A percentile compares a stretch with the other conserved stretches of the same genome.
phyloP scores from a whole-genome alignment of 805 yeast species.

The Kuraishia molischiana region DNA sequence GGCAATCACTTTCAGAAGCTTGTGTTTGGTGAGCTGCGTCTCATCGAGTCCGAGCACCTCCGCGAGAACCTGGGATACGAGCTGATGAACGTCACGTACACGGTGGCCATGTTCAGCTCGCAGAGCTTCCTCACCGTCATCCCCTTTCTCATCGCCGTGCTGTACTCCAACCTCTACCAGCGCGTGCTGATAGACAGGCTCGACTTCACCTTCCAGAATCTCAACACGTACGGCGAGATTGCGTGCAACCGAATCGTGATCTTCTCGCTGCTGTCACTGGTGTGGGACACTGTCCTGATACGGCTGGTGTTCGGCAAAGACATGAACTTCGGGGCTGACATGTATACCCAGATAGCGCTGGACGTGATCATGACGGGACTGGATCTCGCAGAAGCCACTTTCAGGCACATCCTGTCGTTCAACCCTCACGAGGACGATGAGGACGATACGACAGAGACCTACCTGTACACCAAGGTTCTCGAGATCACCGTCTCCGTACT shows the following conservation, averaged over 20 bases:
- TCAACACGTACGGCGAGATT: slow-evolving; percentile 20
- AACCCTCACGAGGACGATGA: slow-evolving; percentile 35
- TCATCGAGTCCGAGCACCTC: slow-evolving; percentile 68
- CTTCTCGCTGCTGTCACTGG: slow-evolving; percentile 32
- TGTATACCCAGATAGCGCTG: slow-evolving; percentile 61
- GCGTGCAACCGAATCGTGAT: slow-evolving; percentile 30
- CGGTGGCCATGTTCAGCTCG: slow-evolving; percentile 42
- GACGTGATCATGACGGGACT: slow-evolving; percentile 61
- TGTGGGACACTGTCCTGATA: slow-evolving; percentile 43
- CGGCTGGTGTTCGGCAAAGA: slow-evolving; percentile 46
- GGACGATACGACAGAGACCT: slow-evolving; percentile 68
- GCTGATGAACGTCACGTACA: slow-evolving; percentile 51
- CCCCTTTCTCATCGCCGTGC: slow-evolving; percentile 21
- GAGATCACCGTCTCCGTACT: slow-evolving; percentile 41
- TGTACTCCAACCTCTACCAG: slow-evolving; percentile 61
- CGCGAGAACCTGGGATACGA: slow-evolving; percentile 58
- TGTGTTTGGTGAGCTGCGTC: slow-evolving; percentile 67
- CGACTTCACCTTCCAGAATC: slow-evolving; percentile 36
- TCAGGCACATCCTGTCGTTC: slow-evolving; percentile 40
- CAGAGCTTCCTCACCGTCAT: slow-evolving; percentile 36
- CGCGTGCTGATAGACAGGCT: slow-evolving; percentile 52
- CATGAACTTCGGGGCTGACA: slow-evolving; percentile 41
- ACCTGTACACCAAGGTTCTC: slow-evolving; percentile 47
- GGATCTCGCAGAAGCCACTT: slow-evolving; percentile 34
- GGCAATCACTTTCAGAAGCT: slow-evolving; percentile 41